Evolutionary conservation across 1,139 yeast species (phyloP), one percentile per base, ranked within the genome.

Genomic region (Lodderomyces pseudojiufengensis): DNA sequence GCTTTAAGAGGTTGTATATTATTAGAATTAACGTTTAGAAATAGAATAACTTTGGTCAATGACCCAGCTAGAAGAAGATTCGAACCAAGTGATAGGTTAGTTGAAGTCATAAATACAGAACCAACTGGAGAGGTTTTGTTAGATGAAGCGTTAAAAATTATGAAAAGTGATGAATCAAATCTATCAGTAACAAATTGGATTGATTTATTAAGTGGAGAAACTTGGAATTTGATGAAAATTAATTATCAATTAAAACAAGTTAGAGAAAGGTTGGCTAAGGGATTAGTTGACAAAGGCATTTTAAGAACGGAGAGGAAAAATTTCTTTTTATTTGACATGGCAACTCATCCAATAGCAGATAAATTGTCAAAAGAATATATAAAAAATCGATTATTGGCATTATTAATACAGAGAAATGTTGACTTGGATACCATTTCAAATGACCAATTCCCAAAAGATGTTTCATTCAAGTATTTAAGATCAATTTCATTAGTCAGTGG

Each of bases 261-360:
- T 4, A 78, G 98, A 54, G 99, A 92, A 62, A 75, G 99, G 50
- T 73, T 92, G 46, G 95, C 97, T 37, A 92, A 92, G 61, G 99
- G 98, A 1, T 72, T 92, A 39, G 99, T 94, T 23, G 99, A 92
- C 59, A 92, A 92, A 64, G 98, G 98, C n/a, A 83, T 92, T 35
- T 73, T 94, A 53, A 80, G 96, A 62, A 94, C 98, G 2, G 98
- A 92, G 59, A 79, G 95, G 57, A 88, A 90, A 56, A 94, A 87
- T 65, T 92, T 92, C 59, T 80, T 94, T 54, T 68, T 92, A 39
- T 92, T 92, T 51, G 98, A 92, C 61, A 92, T 92, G 97, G 96
- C 98, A 16, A 94, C 98, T 6, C 98, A 94, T 59, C 99, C 99
- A 3, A 79, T 92, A 10, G 84, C 94, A 27, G 98, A 92, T 61